Base-by-base conservation (phyloP, 116 monocot species). In the Iris pallida region DNA sequence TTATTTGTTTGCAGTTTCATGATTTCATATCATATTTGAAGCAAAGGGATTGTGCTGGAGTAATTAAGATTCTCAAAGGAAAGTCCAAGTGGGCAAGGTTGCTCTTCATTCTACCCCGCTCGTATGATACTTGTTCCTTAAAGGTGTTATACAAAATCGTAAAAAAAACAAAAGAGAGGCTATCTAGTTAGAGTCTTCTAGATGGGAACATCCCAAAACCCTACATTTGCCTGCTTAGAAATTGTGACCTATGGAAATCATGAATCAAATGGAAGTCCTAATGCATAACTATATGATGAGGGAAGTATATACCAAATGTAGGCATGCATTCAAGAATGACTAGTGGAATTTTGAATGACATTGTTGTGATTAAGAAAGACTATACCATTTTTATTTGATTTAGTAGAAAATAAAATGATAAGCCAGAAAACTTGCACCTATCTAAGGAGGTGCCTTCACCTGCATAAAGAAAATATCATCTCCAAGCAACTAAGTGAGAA, bases 401-500 rank as follows among this genome's bases (percentile, higher is more conserved):
- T n/a, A n/a, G n/a, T n/a, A 55, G 55, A 30, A 44, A 6, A 14
- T 14, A 42, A 42, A 8, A 59, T 4, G 42, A 42, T 12, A 44
- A 45, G 44, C 15, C 40, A 7, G 44, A 61, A 61, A 8, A 44
- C n/a, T 6, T 44, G 5, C 30, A 42, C 61, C 44, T 61, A 15
- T 16, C 14, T 44, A 61, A 61, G 45, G 47, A 18, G 45, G 47
- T 1, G 53, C 6, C 1, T 8, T 63, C 87, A 93, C 97, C 97
- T 90, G 86, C 90, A 83, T 64, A 90, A 86, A 47, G 88, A 88
- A 76, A 99, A 93, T 53, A 99, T 80, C 72, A 84, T 86, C 66
- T 86, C 82, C 42, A 99, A 81, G 76, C 98, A 99, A 60, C 85
- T 80, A 60, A 99, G 67, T 9, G 98, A 99, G 71, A 99, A 99